Base-by-base conservation (phyloP, 345 rosid genomes). In the Hibiscus trionum region DNA sequence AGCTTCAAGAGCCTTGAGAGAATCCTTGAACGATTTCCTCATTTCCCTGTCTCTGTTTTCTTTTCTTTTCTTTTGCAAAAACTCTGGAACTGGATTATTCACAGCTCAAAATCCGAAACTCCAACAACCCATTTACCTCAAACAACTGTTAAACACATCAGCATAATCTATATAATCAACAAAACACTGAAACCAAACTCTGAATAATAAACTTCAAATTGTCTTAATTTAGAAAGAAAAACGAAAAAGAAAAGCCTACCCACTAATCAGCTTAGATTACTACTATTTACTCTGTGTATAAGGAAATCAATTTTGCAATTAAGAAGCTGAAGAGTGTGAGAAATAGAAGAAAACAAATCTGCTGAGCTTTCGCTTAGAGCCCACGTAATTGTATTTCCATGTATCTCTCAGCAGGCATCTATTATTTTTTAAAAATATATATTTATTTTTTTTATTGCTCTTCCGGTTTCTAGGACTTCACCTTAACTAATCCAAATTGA, bases 1-100 rank as follows among this genome's bases (percentile, higher is more conserved):
- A 76, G 98, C 97, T 86, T 94, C 97, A 46, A 94, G 96, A 67
- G 97, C 93, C 78, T 94, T 94, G 27, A 94, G 89, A 49, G 98
- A 91, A 80, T 94, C 97, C 84, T 90, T 94, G 72, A 91, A 91
- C 55, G 92, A 94, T 78, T 94, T 94, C 85, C 96, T 76, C 97
- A 94, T 94, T 35, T 80, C 50, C 50, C 75, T 69, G 68, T 58
- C n/a, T 26, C 76, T 71, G 66, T 63, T 67, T 37, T 73, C 24
- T 26, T n/a, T 21, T 21, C 24, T 19, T 46, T 61, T 42, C 63
- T 27, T n/a, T 15, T 31, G 1, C 29, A 67, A 67, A 46, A 73
- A 66, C 72, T 71, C 67, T 63, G 72, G 67, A 24, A 64, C 61
- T 64, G 49, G 37, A 33, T 33, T 39, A 63, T 64, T 78, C 57